These are phyloP conservation scores for Solanum medicagineum DNA, from an alignment of 257 asterid species.

Conservation along the genomic window DNA sequence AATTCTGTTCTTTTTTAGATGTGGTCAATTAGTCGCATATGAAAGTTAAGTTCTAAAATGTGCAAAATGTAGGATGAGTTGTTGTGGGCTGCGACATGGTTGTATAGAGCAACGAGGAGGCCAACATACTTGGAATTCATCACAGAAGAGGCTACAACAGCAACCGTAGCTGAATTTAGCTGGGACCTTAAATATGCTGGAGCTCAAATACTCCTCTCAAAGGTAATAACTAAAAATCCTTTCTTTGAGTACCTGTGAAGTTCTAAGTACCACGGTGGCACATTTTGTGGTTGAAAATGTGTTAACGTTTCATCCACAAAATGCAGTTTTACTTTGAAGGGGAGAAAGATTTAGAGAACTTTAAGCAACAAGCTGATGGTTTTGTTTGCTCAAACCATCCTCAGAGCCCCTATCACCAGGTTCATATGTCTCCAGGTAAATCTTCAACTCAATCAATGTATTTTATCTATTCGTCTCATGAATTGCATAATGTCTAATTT, in stretches of 20 bases:
- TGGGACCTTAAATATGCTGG: slow-evolving; percentile 93
- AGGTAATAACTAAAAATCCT: slow-evolving; percentile 15
- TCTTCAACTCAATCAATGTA: neutral
- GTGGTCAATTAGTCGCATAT: neutral
- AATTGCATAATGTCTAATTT: neutral
- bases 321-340: slow-evolving; percentile 47
- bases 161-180: slow-evolving; percentile 56
- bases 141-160: slow-evolving; percentile 43
- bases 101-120: slow-evolving; percentile 38
- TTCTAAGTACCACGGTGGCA: neutral
- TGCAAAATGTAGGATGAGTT: slow-evolving; percentile 54
- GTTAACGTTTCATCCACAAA: neutral
- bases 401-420: slow-evolving; percentile 55
- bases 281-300: neutral
- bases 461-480: neutral
- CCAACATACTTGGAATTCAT: slow-evolving; percentile 38
- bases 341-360: slow-evolving; percentile 25
- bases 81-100: slow-evolving; percentile 93
- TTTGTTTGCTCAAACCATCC: slow-evolving; percentile 54
- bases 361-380: slow-evolving; percentile 60
- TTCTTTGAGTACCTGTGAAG: neutral
- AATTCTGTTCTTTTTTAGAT: neutral
- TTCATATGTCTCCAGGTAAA: slow-evolving; percentile 55
- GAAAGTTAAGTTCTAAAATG: neutral
- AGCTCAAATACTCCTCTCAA: slow-evolving; percentile 50